phyloP scores from a whole-genome alignment of 2,329 filamentous ascomycete genomes.

The Claviceps sp. region DNA sequence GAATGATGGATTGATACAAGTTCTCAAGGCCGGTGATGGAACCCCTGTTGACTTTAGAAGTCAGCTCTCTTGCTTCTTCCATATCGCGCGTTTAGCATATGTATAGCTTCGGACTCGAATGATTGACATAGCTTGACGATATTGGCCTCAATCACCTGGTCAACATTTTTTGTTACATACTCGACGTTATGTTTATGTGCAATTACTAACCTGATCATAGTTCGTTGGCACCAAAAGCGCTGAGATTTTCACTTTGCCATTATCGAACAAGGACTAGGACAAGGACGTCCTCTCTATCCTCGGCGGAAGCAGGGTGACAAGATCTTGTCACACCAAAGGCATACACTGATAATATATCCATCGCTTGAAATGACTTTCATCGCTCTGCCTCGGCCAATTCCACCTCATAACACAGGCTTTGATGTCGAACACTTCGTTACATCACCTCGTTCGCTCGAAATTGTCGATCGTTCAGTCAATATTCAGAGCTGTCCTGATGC shows the following conservation, averaged over 20 bases:
- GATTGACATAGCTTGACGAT: not conserved
- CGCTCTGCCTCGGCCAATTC: conserved; percentile 35
- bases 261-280: not conserved
- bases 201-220: not conserved
- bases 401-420: conserved; percentile 30
- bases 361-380: conserved; percentile 36
- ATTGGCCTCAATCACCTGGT: not conserved
- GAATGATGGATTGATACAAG: not conserved
- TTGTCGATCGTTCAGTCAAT: conserved; percentile 11
- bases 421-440: conserved; percentile 24
- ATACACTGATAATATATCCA: not conserved
- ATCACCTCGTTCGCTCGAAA: conserved; percentile 27
- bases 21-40: not conserved
- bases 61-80: not conserved
- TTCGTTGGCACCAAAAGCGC: not conserved
- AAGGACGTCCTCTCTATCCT: not conserved
- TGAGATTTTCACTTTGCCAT: not conserved
- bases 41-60: not conserved
- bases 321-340: not conserved
- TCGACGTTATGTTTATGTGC: not conserved
- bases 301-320: not conserved
- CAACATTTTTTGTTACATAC: not conserved
- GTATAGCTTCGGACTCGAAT: not conserved
- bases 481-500: conserved; percentile 22
- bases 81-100: not conserved